Percentiles rank a stretch among this genome's conserved stretches.
Evolutionary conservation across 2,329 filamentous ascomycete species (phyloP).

Genomic region (Colletotrichum lentis): DNA sequence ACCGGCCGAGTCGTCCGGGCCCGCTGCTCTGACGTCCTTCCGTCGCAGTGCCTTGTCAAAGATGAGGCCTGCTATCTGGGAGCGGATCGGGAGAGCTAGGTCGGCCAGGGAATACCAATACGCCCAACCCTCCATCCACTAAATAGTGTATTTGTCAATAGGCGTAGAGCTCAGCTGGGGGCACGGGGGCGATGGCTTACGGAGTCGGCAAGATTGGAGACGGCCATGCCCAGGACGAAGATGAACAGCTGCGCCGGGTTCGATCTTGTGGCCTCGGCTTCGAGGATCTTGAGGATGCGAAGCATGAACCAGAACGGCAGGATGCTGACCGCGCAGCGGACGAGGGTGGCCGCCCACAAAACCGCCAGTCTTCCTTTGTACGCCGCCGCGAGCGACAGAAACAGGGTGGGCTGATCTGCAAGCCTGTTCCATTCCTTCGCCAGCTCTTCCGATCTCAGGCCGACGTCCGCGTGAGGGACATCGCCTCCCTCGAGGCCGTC

Average conservation of each 20-base stretch:
- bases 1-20: constrained; percentile 39
- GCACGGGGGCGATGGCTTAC: neutral
- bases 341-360: constrained; percentile 66
- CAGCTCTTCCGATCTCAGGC: constrained; percentile 59
- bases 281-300: constrained; percentile 70
- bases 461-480: constrained; percentile 66
- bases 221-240: constrained; percentile 71
- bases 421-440: constrained; percentile 59
- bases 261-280: constrained; percentile 54
- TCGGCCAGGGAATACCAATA: constrained; percentile 5
- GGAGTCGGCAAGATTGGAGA: constrained; percentile 64
- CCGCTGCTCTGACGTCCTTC: constrained; percentile 70
- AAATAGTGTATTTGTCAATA: neutral
- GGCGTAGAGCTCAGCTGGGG: neutral
- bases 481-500: constrained; percentile 68
- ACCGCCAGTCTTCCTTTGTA: constrained; percentile 64
- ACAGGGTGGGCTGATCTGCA: constrained; percentile 59
- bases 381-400: constrained; percentile 65
- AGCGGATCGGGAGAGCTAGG: constrained; percentile 4
- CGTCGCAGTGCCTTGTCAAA: constrained; percentile 80
- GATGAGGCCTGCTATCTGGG: constrained; percentile 56
- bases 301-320: constrained; percentile 74
- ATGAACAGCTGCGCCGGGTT: constrained; percentile 65
- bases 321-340: constrained; percentile 66
- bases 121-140: constrained; percentile 9